Evolutionary conservation across 140 eudicot genomes (phyloP), one percentile per base, ranked within the genome.

Genomic region (Senecio squalidus): DNA sequence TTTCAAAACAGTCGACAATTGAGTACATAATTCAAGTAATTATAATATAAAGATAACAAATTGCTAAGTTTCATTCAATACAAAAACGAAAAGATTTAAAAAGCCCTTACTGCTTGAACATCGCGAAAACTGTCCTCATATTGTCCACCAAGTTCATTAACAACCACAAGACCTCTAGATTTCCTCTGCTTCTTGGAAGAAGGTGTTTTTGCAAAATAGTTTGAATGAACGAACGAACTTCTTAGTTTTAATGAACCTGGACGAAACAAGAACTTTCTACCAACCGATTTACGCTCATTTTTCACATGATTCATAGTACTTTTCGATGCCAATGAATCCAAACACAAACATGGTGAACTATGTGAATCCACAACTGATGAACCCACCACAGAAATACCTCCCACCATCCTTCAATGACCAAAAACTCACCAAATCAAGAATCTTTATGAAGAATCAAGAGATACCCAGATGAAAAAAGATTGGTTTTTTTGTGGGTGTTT

Each of bases 91-190:
- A 34, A 11, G 15, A 39, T 20, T 36, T 40, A 59, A 48, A 44
- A 57, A 11, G 9, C 61, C 41, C 87, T 89, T 74, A 90, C 98
- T 43, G 68, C 58, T 82, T 86, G 90, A 47, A 91, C 91, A 75
- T 91, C 98, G 22, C 68, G 91, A 55, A 91, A 91, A 49, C 55
- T 80, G 47, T 91, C 98, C 17, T 91, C 98, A 70, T 91, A 91
- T 60, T 91, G 95, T 30, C 98, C 98, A 43, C 78, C 98, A 64
- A 91, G 65, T 26, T 91, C 85, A 61, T 63, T 75, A 34, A 74
- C 85, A 79, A 91, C 69, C 76, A 80, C 81, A 61, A 76, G 77
- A 54, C 94, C 65, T 78, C 62, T 75, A 40, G 50, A 28, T 64
- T 55, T 81, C 33, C 45, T 72, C 65, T 73, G 74, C 58, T 61